Base-by-base conservation (phyloP, 345 rosid genomes). In the Camelina hispida region DNA sequence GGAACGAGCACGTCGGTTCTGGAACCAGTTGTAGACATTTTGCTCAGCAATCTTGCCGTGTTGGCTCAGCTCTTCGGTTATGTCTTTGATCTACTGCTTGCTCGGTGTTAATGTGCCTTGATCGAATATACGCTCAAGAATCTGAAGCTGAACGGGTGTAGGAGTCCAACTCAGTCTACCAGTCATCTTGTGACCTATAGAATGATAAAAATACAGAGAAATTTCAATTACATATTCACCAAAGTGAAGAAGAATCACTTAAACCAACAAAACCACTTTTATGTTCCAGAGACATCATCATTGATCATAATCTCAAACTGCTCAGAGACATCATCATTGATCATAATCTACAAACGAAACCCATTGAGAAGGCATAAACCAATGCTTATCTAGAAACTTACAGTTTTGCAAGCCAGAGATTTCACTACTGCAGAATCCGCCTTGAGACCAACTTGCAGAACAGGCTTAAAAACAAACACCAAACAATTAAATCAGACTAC, bases 1-100 rank as follows among this genome's bases (percentile, higher is more conserved):
- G 2, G 99, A 95, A 14, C 98, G 80, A 43, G 99, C 99, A 51
- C 98, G 96, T 78, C 99, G 80, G 22, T 95, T 95, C 81, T 95
- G 99, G 73, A 95, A 95, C 99, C 99, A 95, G 71, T 95, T 92
- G 65, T 91, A 91, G 58, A 95, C 97, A 77, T 92, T 92, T 5
- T 92, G 85, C 38, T 95, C 99, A 8, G 93, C 87, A 75, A 95
- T 95, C 75, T 87, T 94, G 56, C 97, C 97, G 9, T 92, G 99
- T 54, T 92, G 97, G 81, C 97, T 87, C 58, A 95, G 90, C 72
- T 92, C 91, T n/a, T 84, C 72, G 14, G 99, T 87, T 68, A 95
- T 89, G 67, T 95, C 97, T 78, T 90, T 95, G 80, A 95, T 95
- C 88, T 90, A 92, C 37, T 95, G 99, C 84, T 95, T 95, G 85